Evolutionary conservation across 1,284 basidiomycete genomes (phyloP), one percentile per base, ranked within the genome.

Genomic region (Trametes hirsuta): DNA sequence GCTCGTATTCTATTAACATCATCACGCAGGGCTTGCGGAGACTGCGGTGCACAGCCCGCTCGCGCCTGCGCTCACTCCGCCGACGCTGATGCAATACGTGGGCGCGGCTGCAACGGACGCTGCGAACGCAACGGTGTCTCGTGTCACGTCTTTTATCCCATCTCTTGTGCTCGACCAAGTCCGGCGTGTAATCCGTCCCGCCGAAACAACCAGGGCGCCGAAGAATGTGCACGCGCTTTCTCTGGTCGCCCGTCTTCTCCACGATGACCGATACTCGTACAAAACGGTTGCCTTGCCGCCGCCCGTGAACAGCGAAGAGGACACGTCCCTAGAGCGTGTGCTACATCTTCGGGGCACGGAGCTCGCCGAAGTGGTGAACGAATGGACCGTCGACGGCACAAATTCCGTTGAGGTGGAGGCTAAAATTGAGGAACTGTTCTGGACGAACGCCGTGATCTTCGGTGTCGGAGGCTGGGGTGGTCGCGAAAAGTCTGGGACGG

Each of bases 311-410:
- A 61, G 49, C 36, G 53, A 71, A 24, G 71, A 68, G 24, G 53
- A 64, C 0, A 67, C 69, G 8, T 66, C 70, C 0, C 58, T 82
- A 15, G 62, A 69, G 15, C 74, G 75, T n/a, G 70, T 77, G 10
- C 40, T 66, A 9, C 49, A 61, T 12, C 44, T 62, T 2, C 58
- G 64, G 18, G 77, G 80, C 0, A 70, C 75, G 3, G 69, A 74
- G 6, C 70, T 88, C 11, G 68, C 74, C 8, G 71, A 77, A 18
- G 77, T 84, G 53, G 79, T 80, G 11, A 70, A 75, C 4, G 75
- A 79, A 63, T 90, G 86, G 88, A 74, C 71, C 14, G 73, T 81
- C 6, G 73, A 76, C 44, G 68, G 76, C 71, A 63, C 63, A 3
- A 71, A 70, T 9, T 60, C 73, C 2, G 71, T 72, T 14, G 76